Conservation (phyloP, 192 early-diverging fungal genomes). For the Phlyctochytrium planicorne region DNA sequence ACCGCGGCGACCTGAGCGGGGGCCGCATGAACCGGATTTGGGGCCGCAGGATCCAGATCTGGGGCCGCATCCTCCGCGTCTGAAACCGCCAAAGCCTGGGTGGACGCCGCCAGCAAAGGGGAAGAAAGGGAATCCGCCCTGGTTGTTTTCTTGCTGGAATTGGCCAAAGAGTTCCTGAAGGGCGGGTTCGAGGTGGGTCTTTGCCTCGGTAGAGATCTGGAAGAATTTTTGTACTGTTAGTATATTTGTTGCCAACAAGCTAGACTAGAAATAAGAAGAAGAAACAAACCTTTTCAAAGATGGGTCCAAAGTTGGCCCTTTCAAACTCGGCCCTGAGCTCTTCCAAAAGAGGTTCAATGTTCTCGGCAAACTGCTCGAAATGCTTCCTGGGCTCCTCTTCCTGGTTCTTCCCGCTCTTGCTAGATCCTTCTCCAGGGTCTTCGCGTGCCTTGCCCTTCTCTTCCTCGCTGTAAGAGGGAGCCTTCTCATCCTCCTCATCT, state of each 20-base stretch:
- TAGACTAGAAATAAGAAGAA: too few species aligned
- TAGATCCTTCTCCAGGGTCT: neutral
- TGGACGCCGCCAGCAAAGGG: neutral
- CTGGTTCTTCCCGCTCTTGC: neutral
- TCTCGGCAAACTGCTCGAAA: constrained; percentile 20
- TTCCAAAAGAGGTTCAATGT: constrained; percentile 13
- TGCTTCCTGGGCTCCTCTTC: neutral
- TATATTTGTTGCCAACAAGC: too few species aligned
- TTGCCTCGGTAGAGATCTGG: constrained; percentile 25
- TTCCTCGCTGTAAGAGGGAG: neutral
- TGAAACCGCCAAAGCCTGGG: neutral
- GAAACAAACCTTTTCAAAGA: constrained; percentile 24
- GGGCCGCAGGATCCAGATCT: constrained; percentile 1
- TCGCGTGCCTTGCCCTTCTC: neutral
- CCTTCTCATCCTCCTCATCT: neutral
- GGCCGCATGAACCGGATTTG: constrained; percentile 2
- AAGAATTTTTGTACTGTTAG: neutral
- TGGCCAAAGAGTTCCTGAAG: constrained; percentile 11
- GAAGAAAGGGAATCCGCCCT: neutral
- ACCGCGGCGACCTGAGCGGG: constrained; percentile 1
- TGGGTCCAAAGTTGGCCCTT: constrained; percentile 26
- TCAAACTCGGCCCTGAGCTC: constrained; percentile 22
- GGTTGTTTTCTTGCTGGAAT: neutral
- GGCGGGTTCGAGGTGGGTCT: constrained; percentile 13
- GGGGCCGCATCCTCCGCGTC: neutral